Base-by-base conservation (phyloP, 2,329 filamentous ascomycete species). In the Ceratocystis albifundus region DNA sequence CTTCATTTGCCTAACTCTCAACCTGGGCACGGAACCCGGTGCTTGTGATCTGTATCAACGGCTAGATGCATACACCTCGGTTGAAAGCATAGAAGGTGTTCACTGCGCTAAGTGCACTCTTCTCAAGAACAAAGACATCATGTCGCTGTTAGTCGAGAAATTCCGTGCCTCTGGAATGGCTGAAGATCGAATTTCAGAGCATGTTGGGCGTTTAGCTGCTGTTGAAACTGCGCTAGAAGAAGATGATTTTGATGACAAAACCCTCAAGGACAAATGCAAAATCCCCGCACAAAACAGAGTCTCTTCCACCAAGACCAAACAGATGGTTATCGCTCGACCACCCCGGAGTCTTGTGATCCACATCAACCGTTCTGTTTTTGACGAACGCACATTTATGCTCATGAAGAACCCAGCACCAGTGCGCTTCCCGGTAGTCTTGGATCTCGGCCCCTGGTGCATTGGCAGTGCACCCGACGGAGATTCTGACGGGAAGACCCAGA, bases 81-180 rank as follows among this genome's bases (percentile, higher is more conserved):
- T 96, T 7, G 94, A 97, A 73, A 80, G 83, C 1, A 96, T 99
- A 67, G 86, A 90, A 70, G 90, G 90, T 0, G 92, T 97, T 1
- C 88, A 96, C 72, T 99, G 94, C 74, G 84, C 87, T 17, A 95
- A 93, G 71, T 99, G 94, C 75, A 96, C 93, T 0, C 80, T 96
- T 1, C 75, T 92, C 7, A 82, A 82, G 66, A 76, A 77, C 20
- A 77, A 80, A 66, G 73, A 74, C 7, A 73, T 83, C 0, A 73
- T 87, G 61, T 76, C 74, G 0, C 77, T 76, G 7, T 72, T 87
- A 0, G 70, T 82, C 1, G 63, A 48, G 1, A 65, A 67, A 12
- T 63, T 70, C 22, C 62, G 63, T 20, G 65, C 48, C 55, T 48
- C 64, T n/a, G 64, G 71, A 0, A 69, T 72, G 8, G 76, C 78